Evolutionary conservation across 371 early-diverging fungal species (phyloP).

Genomic region (Encephalitozoon romaleae): DNA sequence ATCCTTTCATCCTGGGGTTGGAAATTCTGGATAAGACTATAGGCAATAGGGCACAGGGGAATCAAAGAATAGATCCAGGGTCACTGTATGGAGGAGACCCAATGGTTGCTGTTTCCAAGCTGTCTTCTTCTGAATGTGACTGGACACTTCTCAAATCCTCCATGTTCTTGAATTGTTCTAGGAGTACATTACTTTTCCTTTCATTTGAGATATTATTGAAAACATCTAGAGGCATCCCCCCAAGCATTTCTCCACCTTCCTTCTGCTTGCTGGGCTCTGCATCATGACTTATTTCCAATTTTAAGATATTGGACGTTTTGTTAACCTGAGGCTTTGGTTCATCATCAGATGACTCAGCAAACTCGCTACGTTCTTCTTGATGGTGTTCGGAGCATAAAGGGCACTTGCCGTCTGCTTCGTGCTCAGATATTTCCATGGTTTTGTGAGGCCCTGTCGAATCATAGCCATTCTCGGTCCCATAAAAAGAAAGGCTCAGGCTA

Average conservation of each 20-base stretch:
- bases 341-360: not conserved
- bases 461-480: not conserved
- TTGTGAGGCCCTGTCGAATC: not conserved
- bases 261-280: not conserved
- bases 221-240: not conserved
- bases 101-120: not conserved
- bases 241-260: not conserved
- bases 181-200: not conserved
- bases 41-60: not conserved
- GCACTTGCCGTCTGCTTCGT: not conserved
- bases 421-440: not conserved
- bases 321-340: not conserved
- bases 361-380: not conserved
- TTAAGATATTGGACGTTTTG: not conserved
- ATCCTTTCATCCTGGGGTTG: not conserved
- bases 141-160: not conserved
- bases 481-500: not conserved
- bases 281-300: not conserved
- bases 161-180: not conserved
- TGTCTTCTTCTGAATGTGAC: not conserved
- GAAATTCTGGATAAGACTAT: not conserved
- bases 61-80: not conserved
- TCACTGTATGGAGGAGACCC: not conserved
- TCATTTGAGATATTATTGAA: not conserved
- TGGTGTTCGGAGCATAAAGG: not conserved